Conservation (phyloP, 2,329 filamentous ascomycete species). For the Fusarium sp. region DNA sequence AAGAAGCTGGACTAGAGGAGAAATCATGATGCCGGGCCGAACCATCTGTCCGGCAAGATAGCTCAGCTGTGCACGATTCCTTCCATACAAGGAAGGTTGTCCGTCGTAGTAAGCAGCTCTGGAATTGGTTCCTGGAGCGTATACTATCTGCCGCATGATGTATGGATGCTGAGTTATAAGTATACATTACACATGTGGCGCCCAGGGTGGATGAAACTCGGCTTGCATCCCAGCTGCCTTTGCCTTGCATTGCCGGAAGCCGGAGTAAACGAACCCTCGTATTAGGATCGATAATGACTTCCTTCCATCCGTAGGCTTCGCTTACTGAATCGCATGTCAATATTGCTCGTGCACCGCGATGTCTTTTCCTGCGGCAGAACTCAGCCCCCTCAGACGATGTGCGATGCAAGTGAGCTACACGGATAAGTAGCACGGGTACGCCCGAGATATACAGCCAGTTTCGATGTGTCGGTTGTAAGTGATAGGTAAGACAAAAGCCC, state of each 20-base stretch:
- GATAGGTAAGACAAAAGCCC: slow-evolving; percentile 22
- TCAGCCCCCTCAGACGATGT: slow-evolving; percentile 37
- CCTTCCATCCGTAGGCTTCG: slow-evolving; percentile 38
- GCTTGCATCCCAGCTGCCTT: slow-evolving; percentile 12
- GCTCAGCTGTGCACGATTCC: slow-evolving; percentile 3
- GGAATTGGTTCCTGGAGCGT: slow-evolving; percentile 1
- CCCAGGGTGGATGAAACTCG: slow-evolving; percentile 32
- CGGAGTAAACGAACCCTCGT: slow-evolving; percentile 25
- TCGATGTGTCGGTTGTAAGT: slow-evolving; percentile 17
- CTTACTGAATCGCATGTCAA: slow-evolving; percentile 39
- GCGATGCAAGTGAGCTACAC: slow-evolving; percentile 28
- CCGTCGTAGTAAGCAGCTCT: slow-evolving; percentile 1
- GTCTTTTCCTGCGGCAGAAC: slow-evolving; percentile 38
- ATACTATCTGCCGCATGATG: slow-evolving; percentile 7
- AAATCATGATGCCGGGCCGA: background rate
- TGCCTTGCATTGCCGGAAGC: slow-evolving; percentile 26
- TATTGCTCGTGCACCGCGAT: slow-evolving; percentile 24
- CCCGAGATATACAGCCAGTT: slow-evolving; percentile 5
- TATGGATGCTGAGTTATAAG: slow-evolving; percentile 13
- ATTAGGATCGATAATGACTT: slow-evolving; percentile 19
- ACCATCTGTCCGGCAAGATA: slow-evolving; percentile 2
- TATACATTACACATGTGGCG: slow-evolving; percentile 37
- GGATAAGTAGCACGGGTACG: slow-evolving; percentile 23
- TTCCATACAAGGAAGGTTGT: slow-evolving; percentile 5
- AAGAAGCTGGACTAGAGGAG: background rate